Evolutionary conservation across 495 filamentous ascomycete genomes (phyloP).

Genomic region (Aspergillus leporis): DNA sequence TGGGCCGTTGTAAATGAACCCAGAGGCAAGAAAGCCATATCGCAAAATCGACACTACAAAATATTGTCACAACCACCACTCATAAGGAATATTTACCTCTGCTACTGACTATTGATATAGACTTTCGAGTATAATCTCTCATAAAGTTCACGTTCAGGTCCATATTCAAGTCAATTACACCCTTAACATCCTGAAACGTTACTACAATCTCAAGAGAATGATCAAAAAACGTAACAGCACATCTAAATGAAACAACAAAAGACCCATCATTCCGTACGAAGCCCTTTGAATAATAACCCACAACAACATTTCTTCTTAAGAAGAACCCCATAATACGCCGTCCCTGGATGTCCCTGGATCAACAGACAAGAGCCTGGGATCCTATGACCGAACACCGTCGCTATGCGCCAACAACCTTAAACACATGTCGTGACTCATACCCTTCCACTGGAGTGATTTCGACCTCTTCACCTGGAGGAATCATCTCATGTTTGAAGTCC

Average conservation of each 20-base stretch:
- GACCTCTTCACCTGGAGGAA: constrained; percentile 65
- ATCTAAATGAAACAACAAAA: constrained; percentile 4
- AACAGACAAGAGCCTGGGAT: constrained; percentile 26
- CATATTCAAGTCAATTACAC: background rate
- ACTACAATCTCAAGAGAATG: background rate
- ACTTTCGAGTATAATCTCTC: background rate
- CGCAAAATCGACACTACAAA: too few relatives aligned
- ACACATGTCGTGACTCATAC: constrained; percentile 64
- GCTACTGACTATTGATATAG: too few relatives aligned
- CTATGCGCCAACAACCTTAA: constrained; percentile 54
- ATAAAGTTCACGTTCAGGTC: background rate
- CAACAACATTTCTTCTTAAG: constrained; percentile 10
- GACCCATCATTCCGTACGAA: background rate
- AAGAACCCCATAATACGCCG: constrained; percentile 29
- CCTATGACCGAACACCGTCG: constrained; percentile 37
- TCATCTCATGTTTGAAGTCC: constrained; percentile 88
- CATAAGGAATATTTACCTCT: too few relatives aligned
- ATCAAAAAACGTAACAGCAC: background rate
- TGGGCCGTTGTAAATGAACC: background rate
- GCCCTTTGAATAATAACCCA: constrained; percentile 9
- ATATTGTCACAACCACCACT: too few relatives aligned
- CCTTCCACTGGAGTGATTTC: constrained; percentile 59
- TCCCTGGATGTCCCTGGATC: constrained; percentile 25
- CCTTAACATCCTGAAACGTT: background rate
- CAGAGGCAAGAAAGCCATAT: too few relatives aligned